Evolutionary conservation across 1,284 basidiomycete species (phyloP), one percentile per base, ranked within the genome.

Genomic region (Sanguinoderma infundibulare): DNA sequence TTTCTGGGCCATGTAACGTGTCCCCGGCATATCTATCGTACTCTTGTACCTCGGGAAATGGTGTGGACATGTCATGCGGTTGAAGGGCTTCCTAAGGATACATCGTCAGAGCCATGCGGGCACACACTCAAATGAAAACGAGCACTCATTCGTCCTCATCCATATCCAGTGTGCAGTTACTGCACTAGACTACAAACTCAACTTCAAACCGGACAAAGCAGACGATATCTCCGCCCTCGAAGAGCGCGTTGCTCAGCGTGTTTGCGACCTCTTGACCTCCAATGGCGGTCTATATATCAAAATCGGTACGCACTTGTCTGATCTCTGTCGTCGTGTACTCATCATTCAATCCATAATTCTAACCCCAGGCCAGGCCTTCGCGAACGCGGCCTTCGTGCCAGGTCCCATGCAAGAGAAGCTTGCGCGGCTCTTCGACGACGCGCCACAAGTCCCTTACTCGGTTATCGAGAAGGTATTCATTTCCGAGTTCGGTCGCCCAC

Each of bases 281-380:
- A 96, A 96, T 74, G 90, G n/a, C n/a, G n/a, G n/a, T n/a, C n/a
- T n/a, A n/a, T n/a, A n/a, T n/a, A n/a, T n/a, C n/a, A n/a, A n/a
- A n/a, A n/a, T n/a, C n/a, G 91, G 17, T 94, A 95, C 2, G 78
- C 96, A 10, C 96, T 95, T 74, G 92, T 96, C 70, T 96, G 96
- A 75, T n/a, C n/a, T n/a, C n/a, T n/a, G 90, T 96, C 38, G 94
- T 92, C 79, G 74, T 74, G 81, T 78, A 65, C 15, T 15, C 30
- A 9, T 30, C 5, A 7, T 3, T n/a, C n/a, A n/a, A 50, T 20
- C 36, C 30, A 44, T 30, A 39, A 12, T 35, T 35, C 36, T 10
- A 20, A 32, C n/a, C 61, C n/a, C 46, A 81, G 89, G 89, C 4
- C 90, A 92, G 73, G 89, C 91, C 8, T 86, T 94, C 47, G 94